Conservation (phyloP, 768 basidiomycete species). For the Leccinum disarticulatum region DNA sequence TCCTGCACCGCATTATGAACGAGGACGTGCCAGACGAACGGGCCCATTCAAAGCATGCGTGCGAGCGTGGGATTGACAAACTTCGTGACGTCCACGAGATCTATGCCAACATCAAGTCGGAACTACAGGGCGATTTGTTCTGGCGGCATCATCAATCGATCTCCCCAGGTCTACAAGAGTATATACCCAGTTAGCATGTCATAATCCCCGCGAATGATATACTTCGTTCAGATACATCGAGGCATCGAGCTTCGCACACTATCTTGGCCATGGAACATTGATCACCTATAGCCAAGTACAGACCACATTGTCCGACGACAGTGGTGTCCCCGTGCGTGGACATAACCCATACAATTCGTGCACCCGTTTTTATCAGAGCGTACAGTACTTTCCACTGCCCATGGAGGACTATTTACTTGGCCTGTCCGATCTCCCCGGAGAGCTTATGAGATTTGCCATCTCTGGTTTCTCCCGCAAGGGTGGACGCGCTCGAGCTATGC, state of each 20-base stretch:
- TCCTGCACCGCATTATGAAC: conserved; percentile 73
- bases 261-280: conserved; percentile 66
- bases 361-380: conserved; percentile 3
- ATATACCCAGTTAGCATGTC: conserved; percentile 7
- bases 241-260: conserved; percentile 85
- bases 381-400: conserved; percentile 76
- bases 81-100: conserved; percentile 64
- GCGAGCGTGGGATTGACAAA: conserved; percentile 53
- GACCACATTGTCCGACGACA: conserved; percentile 54
- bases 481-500: conserved; percentile 58
- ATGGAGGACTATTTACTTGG: conserved; percentile 89
- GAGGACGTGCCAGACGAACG: conserved; percentile 35
- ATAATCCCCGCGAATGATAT: conserved; percentile 16
- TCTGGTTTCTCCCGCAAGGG: conserved; percentile 71
- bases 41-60: conserved; percentile 44
- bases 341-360: conserved; percentile 4
- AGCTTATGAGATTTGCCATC: conserved; percentile 95
- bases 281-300: conserved; percentile 72
- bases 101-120: conserved; percentile 59
- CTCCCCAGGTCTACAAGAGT: conserved; percentile 84
- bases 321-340: conserved; percentile 62
- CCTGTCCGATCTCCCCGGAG: conserved; percentile 91
- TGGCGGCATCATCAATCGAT: conserved; percentile 77
- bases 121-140: conserved; percentile 66
- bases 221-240: conserved; percentile 69